Base-by-base conservation (phyloP, 768 basidiomycete genomes). In the Pleurotus tuoliensis region DNA sequence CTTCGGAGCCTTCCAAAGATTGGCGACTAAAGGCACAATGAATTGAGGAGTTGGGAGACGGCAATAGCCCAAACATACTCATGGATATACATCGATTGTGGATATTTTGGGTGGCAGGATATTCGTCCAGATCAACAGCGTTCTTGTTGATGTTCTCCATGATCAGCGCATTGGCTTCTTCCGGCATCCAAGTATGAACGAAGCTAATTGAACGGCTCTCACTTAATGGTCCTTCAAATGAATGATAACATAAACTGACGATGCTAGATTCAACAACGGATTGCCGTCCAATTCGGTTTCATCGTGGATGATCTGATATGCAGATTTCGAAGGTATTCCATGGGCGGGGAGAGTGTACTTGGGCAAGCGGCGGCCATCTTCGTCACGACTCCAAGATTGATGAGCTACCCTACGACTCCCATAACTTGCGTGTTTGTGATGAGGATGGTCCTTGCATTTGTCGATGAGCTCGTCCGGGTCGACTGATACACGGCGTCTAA, bases 121-220 rank as follows among this genome's bases (percentile, higher is more conserved):
- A 87, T 65, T 87, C 85, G 63, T 86, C 84, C n/a, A 78, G 71
- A 69, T 86, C 85, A 30, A 85, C 82, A 16, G 82, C 74, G 63
- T 87, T 88, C 59, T 85, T 85, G 69, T 76, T 79, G 57, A 85
- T 68, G 63, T 86, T 85, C 68, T 87, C 84, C 64, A 79, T 71
- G 67, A 84, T 81, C 52, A 87, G 73, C 59, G 80, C 78, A 56
- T 78, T 67, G 2, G 76, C 81, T 34, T 79, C 73, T 34, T 76
- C 75, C 11, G 79, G 77, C 81, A 82, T 83, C 79, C 80, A 83
- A 2, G 85, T 88, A 63, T 78, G 77, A 5, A 78, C 77, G 55
- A 79, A 79, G 15, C 76, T 78, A 45, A n/a, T 2, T 18, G 7
- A 18, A 25, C 34, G 0, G n/a, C 51, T 4, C 49, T 5, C 22